Base-by-base conservation (phyloP, 352 stramenopile genomes). In the Globisporangium apiculatum region DNA sequence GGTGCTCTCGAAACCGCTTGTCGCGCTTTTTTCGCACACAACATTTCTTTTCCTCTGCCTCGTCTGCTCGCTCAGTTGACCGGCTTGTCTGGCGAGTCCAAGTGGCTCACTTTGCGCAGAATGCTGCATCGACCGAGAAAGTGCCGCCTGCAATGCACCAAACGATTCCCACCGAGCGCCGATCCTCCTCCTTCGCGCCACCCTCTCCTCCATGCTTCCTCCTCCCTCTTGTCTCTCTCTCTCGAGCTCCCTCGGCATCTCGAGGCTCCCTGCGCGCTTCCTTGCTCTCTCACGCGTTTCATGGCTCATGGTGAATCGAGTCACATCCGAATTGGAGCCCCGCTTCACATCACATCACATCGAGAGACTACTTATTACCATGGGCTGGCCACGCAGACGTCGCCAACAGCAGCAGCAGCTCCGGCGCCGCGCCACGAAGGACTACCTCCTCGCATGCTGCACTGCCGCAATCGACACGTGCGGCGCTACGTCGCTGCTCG, bases 341-440 rank as follows among this genome's bases (percentile, higher is more conserved):
- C 24, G 24, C 50, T 54, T 35, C 35, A n/a, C 55, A 49, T 41
- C n/a, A 54, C 45, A 48, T 7, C 24, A 31, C 11, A 47, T 11
- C 50, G 18, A 17, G 24, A 43, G 7, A 7, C 45, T 50, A 15
- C 18, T 15, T 17, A 9, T n/a, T 24, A 47, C 40, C 12, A 65
- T 65, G 59, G 59, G 59, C 41, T 60, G 59, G 59, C 46, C 59
- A 18, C 59, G 59, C 55, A 48, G 59, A 53, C 53, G 59, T 47
- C 59, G 59, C 41, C 53, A 59, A 14, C 59, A 60, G 59, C 59
- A 65, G 59, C 59, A 65, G 54, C 59, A 56, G n/a, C 52, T 65
- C 40, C 59, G 59, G 7, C 59, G 59, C 15, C 59, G 50, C 35
- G 47, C 54, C 15, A 43, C 53, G 47, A 57, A 57, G 51, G 58